These are phyloP conservation scores for Aspergillus nidulans DNA, from an alignment of 495 filamentous ascomycete species.

Conservation along the genomic window DNA sequence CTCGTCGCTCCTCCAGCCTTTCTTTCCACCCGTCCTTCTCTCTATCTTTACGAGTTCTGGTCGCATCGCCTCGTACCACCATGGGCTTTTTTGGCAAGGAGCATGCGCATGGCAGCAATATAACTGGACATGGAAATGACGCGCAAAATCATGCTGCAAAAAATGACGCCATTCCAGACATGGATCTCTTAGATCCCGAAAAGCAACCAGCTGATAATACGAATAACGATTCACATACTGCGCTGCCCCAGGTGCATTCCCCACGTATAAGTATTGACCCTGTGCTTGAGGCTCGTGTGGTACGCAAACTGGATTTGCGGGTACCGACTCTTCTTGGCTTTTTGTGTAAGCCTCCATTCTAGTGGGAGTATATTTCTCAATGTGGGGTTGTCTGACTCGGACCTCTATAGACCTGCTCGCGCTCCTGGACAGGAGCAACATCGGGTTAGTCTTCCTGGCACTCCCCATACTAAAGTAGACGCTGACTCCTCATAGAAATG, in stretches of 20 bases:
- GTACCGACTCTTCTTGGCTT: constrained; percentile 49
- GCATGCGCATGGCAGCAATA: constrained; percentile 8
- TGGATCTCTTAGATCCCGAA: constrained; percentile 27
- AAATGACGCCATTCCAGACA: constrained; percentile 24
- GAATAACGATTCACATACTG: constrained; percentile 20
- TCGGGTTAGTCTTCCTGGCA: constrained; percentile 38
- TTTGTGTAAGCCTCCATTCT: constrained; percentile 40
- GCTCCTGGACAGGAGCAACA: constrained; percentile 67
- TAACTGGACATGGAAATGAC: not conserved
- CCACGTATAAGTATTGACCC: constrained; percentile 38
- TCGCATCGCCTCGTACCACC: not conserved
- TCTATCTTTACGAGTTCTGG: not conserved
- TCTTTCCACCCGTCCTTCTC: not conserved
- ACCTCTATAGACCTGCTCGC: constrained; percentile 52
- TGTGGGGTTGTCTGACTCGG: not conserved
- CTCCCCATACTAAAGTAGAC: not conserved
- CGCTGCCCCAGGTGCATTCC: constrained; percentile 17
- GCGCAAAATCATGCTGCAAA: not conserved
- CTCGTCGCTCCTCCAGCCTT: not conserved
- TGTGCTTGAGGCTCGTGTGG: constrained; percentile 49
- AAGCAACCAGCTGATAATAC: constrained; percentile 24
- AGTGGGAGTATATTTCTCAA: not conserved
- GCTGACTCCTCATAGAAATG: constrained; percentile 49
- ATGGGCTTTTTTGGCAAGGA: constrained; percentile 33
- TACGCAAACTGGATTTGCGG: constrained; percentile 55